Evolutionary conservation across 768 basidiomycete species (phyloP), one percentile per base, ranked within the genome.

Genomic region (Trametes meyenii): DNA sequence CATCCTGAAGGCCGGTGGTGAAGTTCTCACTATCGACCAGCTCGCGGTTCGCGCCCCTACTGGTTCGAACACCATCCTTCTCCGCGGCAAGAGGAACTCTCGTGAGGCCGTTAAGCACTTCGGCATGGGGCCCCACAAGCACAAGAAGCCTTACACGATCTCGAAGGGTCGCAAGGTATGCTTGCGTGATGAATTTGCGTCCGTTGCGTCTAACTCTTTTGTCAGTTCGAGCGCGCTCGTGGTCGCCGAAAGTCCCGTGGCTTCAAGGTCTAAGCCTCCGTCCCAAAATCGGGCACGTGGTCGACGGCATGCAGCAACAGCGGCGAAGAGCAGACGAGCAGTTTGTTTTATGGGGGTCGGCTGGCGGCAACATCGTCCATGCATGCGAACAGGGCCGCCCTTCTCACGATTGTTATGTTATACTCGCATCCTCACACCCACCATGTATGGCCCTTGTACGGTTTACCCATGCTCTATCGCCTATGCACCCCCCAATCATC

Each of bases 201-300:
- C 26, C 12, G 11, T 23, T 24, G 38, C 5, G 58, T 50, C 23
- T 19, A 17, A n/a, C 26, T 17, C 55, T 59, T 44, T 38, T 36
- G 49, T 35, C 51, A 89, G 88, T 96, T 97, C 89, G 96, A 99
- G 83, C 89, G 88, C 74, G 96, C 81, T 76, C 96, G 96, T 87
- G 96, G 96, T 83, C 92, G 96, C 85, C 87, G 96, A 91, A 92
- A 94, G 86, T 95, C 93, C 58, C 90, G 90, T 78, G 94, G 92
- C 70, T 96, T 95, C 92, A 96, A 95, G 84, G 90, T 95, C 65
- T 94, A 89, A 85, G 70, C 67, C 68, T 52, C 51, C 58, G 51
- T 62, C 19, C 35, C 72, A 77, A 74, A 76, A 76, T 63, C 69
- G 69, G 29, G 69, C 70, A 67, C 65, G 63, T 58, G 56, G 71